phyloP scores from a whole-genome alignment of 176 grass and related monocot genomes.

The Avena eriantha region DNA sequence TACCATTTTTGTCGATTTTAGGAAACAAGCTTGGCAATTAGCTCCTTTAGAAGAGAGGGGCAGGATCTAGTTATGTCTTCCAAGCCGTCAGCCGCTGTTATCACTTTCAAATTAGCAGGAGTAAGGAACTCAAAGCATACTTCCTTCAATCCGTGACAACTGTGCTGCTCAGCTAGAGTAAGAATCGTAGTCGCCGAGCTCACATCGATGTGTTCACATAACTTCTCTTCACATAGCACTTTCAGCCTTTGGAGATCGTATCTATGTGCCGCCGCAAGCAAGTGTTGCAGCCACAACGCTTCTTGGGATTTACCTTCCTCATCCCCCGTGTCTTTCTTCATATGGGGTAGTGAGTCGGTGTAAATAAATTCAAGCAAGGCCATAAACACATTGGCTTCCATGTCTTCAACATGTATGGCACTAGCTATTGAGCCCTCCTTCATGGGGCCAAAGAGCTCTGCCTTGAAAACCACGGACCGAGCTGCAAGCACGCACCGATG shows the following conservation, averaged over 20 bases:
- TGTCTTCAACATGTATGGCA: neutral
- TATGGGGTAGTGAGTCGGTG: neutral
- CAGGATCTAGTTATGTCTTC: neutral
- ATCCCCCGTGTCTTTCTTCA: neutral
- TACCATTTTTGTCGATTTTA: neutral
- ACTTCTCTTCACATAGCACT: neutral
- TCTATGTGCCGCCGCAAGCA: neutral
- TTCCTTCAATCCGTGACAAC: neutral
- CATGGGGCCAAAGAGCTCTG: conserved; percentile 1
- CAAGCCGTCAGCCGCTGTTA: neutral
- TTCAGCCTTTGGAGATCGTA: conserved; percentile 17
- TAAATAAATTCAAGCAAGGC: neutral
- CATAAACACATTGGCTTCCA: neutral
- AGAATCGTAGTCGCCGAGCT: neutral
- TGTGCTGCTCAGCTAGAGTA: neutral
- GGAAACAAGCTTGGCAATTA: neutral
- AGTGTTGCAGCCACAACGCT: neutral
- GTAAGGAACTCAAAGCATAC: neutral
- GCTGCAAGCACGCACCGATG: neutral
- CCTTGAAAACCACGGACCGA: neutral
- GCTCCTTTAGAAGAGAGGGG: conserved; percentile 15
- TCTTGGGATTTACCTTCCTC: neutral
- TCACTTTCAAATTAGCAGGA: conserved; percentile 6
- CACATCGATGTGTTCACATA: neutral
- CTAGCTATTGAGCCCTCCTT: neutral